Evolutionary conservation across 1,284 basidiomycete genomes (phyloP).

Genomic region (Tilletia setariae): DNA sequence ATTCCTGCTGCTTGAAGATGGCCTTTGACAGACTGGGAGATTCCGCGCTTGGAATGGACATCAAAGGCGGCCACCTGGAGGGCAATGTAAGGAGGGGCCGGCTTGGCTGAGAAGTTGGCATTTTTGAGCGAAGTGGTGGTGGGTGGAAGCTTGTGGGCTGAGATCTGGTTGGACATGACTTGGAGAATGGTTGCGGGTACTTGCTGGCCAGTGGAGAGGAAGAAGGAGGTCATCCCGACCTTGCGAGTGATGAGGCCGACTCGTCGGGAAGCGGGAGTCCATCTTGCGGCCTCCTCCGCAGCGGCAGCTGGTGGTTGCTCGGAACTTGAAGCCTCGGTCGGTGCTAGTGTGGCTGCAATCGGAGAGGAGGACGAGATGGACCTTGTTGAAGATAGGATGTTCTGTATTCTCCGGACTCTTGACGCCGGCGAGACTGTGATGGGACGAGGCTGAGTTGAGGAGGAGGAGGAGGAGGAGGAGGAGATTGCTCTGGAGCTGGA

Average conservation of each 20-base stretch:
- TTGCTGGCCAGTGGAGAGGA: slow-evolving; percentile 81
- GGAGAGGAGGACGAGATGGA: background rate
- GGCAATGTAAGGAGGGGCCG: slow-evolving; percentile 28
- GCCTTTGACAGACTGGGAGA: slow-evolving; percentile 82
- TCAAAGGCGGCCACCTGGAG: slow-evolving; percentile 58
- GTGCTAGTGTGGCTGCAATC: background rate
- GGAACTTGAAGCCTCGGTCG: background rate
- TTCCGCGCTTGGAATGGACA: slow-evolving; percentile 60
- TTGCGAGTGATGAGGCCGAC: slow-evolving; percentile 88
- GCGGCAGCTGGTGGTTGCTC: background rate
- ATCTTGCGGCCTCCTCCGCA: slow-evolving; percentile 52
- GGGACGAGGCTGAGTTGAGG: background rate
- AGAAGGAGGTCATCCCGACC: slow-evolving; percentile 90
- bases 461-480: background rate
- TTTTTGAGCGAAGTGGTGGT: no score
- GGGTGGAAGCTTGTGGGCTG: slow-evolving; percentile 30
- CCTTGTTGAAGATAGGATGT: background rate
- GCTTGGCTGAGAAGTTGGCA: slow-evolving; percentile 11
- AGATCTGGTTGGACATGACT: slow-evolving; percentile 60
- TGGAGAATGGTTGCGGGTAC: slow-evolving; percentile 92
- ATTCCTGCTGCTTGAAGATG: slow-evolving; percentile 82
- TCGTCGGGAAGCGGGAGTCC: slow-evolving; percentile 79
- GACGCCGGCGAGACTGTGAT: background rate
- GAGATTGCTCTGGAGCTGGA: background rate
- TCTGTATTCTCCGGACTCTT: slow-evolving; percentile 6